Conservation (phyloP, 768 basidiomycete species). For the Phylloporus sp. region DNA sequence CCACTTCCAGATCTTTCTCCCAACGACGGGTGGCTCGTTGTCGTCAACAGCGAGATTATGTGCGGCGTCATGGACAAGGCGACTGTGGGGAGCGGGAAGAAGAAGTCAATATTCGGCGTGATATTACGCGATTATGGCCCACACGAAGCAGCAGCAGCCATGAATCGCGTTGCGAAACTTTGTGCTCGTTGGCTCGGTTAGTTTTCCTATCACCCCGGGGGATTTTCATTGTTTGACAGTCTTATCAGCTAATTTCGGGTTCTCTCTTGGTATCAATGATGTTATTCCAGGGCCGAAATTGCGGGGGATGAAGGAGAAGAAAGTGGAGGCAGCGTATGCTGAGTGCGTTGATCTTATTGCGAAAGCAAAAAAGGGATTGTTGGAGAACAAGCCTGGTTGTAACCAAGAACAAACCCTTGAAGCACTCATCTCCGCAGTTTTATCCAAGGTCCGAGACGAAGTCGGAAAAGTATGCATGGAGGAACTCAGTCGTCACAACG, state of each 20-base stretch:
- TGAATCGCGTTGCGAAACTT: conserved; percentile 94
- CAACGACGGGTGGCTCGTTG: conserved; percentile 96
- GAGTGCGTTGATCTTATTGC: conserved; percentile 84
- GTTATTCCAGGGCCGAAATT: conserved; percentile 92
- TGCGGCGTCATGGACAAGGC: conserved; percentile 99
- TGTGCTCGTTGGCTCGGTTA: conserved; percentile 89
- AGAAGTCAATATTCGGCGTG: conserved; percentile 98
- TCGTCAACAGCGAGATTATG: conserved; percentile 98
- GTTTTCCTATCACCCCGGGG: conserved; percentile 19
- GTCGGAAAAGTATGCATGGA: conserved; percentile 98
- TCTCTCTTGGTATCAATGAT: conserved; percentile 97
- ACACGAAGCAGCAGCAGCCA: conserved; percentile 89
- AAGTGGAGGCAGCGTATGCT: conserved; percentile 86
- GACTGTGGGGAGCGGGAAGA: conserved; percentile 96
- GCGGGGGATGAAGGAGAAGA: conserved; percentile 73
- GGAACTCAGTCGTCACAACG: conserved; percentile 95
- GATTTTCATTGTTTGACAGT: conserved; percentile 2
- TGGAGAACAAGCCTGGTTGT: conserved; percentile 97
- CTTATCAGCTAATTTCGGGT: conserved; percentile 85
- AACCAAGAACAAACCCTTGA: conserved; percentile 96
- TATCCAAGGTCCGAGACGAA: conserved; percentile 93
- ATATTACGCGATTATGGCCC: conserved; percentile 96
- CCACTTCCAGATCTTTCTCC: conserved; percentile 83
- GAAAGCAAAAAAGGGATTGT: conserved; percentile 83
- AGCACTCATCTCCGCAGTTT: conserved; percentile 87